Base-by-base conservation (phyloP, 257 asterid species). In the Lycium barbarum region DNA sequence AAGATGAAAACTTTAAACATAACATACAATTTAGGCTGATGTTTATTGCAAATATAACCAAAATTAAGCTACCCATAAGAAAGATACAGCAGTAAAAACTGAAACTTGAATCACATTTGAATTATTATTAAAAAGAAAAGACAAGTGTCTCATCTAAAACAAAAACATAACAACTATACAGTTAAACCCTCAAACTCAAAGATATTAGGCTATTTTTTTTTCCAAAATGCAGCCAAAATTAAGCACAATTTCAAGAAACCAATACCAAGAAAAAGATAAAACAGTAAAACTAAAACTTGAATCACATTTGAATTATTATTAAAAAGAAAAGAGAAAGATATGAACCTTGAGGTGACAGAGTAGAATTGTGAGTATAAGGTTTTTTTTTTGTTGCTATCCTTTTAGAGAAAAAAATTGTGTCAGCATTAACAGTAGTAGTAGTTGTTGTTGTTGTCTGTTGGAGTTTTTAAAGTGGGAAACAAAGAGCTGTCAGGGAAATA, bases 391-490 rank as follows among this genome's bases (percentile, higher is more conserved):
- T 12, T 49, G 14, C 45, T 74, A 74, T 74, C 81, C 20, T 49
- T 49, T 13, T 6, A 47, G 18, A 74, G 22, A 17, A 36, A 68
- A 20, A 7, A 49, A 6, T 13, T 54, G 62, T 45, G 59, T 74
- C 43, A 74, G 61, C 81, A 74, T 20, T 73, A 73, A 73, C 81
- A 11, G 40, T 49, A 20, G 80, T n/a, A 72, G 80, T 36, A 68
- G 43, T 15, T 3, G 15, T 14, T 13, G 81, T 10, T 0, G 81
- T 22, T 51, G 63, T 26, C 63, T 14, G 63, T 76, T 76, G 81
- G 47, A 7, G 26, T 26, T 26, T 3, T 76, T 26, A 76, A 76
- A 76, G 65, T 51, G 7, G 70, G 70, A 62, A 62, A 62, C 1
- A 11, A 20, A 20, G 36, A 1, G 36, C 68, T 62, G 68, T 62